Evolutionary conservation across 1,284 basidiomycete genomes (phyloP).

Genomic region (Puccinia hordei): DNA sequence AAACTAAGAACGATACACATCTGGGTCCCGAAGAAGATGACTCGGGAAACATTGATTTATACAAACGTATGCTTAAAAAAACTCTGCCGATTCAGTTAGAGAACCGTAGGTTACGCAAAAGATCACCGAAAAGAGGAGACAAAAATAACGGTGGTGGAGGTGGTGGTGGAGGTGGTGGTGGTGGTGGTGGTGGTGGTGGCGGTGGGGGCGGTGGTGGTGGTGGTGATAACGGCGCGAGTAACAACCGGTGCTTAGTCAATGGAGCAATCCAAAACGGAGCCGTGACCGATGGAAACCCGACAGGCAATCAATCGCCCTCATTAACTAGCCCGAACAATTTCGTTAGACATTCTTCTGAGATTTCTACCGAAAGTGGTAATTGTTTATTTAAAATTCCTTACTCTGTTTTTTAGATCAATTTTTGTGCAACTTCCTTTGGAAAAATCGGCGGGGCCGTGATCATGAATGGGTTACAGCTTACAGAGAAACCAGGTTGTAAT

Average conservation of each 20-base stretch:
- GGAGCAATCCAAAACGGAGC: slow-evolving; percentile 14
- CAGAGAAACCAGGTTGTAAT: slow-evolving; percentile 37
- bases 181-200: neutral
- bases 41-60: slow-evolving; percentile 2
- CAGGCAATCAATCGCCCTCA: slow-evolving; percentile 13
- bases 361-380: neutral
- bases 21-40: neutral
- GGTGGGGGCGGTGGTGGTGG: neutral
- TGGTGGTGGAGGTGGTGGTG: neutral
- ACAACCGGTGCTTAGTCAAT: neutral
- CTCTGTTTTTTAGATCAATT: slow-evolving; percentile 36
- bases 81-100: slow-evolving; percentile 13
- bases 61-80: slow-evolving; percentile 32
- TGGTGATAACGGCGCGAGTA: neutral
- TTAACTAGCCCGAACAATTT: slow-evolving; percentile 41
- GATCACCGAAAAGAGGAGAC: neutral
- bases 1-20: neutral
- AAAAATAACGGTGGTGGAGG: neutral
- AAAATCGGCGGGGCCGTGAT: slow-evolving; percentile 23
- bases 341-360: slow-evolving; percentile 16
- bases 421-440: slow-evolving; percentile 21
- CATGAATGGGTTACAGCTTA: slow-evolving; percentile 43
- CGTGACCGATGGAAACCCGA: neutral
- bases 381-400: neutral
- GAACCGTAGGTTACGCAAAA: slow-evolving; percentile 7